Percentiles rank a stretch among this genome's conserved stretches.
Conservation (phyloP, 345 rosid genomes). For the Kandelia obovata region DNA sequence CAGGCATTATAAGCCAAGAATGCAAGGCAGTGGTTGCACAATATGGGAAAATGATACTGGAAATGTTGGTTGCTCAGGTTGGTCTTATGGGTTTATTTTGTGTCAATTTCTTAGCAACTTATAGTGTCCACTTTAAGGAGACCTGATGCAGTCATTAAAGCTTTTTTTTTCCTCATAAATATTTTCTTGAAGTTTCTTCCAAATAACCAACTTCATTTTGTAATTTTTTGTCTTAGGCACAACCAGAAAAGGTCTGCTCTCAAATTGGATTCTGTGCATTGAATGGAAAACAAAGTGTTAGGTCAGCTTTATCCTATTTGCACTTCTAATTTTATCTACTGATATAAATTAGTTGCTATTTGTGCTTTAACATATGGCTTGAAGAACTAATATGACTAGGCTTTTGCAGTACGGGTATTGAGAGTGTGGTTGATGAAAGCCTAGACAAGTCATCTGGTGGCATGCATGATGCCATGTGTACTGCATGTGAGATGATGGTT, state of each 20-base stretch:
- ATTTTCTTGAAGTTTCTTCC: neutral
- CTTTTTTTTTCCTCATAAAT: neutral
- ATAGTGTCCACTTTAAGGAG: neutral
- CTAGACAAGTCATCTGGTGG: slow-evolving; percentile 13
- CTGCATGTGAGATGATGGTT: slow-evolving; percentile 36
- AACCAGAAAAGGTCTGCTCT: slow-evolving; percentile 28
- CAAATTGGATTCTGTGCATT: slow-evolving; percentile 28
- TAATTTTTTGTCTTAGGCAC: slow-evolving; percentile 10
- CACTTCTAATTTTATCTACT: too few species aligned
- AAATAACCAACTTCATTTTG: neutral
- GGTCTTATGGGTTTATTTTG: neutral
- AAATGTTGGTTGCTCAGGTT: slow-evolving; percentile 28
- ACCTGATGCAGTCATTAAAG: neutral
- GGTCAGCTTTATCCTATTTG: slow-evolving; percentile 16
- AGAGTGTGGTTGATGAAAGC: slow-evolving; percentile 25
- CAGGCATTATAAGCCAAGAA: slow-evolving; percentile 32
- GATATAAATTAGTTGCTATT: neutral
- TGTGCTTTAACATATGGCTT: neutral
- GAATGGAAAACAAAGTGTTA: slow-evolving; percentile 18
- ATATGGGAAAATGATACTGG: slow-evolving; percentile 29
- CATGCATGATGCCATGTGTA: slow-evolving; percentile 19
- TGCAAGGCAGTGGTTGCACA: slow-evolving; percentile 27
- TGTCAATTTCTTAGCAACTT: neutral
- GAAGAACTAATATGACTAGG: neutral
- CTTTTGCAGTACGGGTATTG: slow-evolving; percentile 21